Base-by-base conservation (phyloP, 495 filamentous ascomycete genomes). In the Apodospora peruviana region DNA sequence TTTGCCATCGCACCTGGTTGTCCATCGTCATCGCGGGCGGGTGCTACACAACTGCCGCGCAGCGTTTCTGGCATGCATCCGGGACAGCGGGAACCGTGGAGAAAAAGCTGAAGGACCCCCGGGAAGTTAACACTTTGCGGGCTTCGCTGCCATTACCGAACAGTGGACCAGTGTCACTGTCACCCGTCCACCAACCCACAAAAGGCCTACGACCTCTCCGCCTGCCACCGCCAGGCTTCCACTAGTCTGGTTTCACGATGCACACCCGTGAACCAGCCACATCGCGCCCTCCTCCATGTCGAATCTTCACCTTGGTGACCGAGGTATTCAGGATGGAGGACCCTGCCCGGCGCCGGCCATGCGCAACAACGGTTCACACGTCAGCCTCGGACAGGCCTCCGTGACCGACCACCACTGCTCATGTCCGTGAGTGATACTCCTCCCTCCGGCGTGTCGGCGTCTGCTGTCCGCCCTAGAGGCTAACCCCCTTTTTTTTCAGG, bases 161-260 rank as follows among this genome's bases (percentile, higher is more conserved):
- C n/a, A n/a, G n/a, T n/a, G n/a, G n/a, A n/a, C n/a, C n/a, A n/a
- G n/a, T n/a, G n/a, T n/a, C n/a, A n/a, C 16, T 43, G 18, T 17
- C 9, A 17, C 39, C 19, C 5, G 21, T 24, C 38, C 46, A 25
- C 52, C 47, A 53, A 37, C 50, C 53, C 52, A 59, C 47, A 56
- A 61, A 48, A 55, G 49, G 40, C 51, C 53, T 43, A 59, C 53
- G 49, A 47, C n/a, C 47, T 44, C 46, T 50, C 51, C 35, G 41
- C 38, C 52, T 59, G 57, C 51, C 40, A 47, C 55, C 38, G 50
- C 54, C 56, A 40, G 61, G 57, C 49, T 50, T 39, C 53, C 53
- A 43, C 54, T 55, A 56, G 55, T 49, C 57, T 51, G 61, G 61
- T 62, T 62, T 52, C 61, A 65, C 57, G 57, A 65, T 65, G 59